Percentiles rank a stretch among this genome's conserved stretches.
Conservation (phyloP, 192 early-diverging fungal genomes). For the Anaeromyces robustus region DNA sequence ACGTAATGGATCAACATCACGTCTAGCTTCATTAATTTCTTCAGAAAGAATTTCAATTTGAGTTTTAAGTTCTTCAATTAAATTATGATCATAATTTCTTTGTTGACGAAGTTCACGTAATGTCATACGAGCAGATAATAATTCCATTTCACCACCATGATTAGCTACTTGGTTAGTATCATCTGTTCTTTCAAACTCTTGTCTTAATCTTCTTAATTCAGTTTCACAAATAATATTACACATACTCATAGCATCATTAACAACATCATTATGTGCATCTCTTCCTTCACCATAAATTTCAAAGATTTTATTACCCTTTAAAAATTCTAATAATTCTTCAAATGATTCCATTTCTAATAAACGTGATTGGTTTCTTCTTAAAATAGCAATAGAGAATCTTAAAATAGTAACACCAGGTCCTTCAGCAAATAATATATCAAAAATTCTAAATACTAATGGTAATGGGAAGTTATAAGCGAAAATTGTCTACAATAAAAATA, state of each 20-base stretch:
- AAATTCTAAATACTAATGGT: conserved; percentile 71
- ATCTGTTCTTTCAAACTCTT: conserved; percentile 1
- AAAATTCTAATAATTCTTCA: neutral
- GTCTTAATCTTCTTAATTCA: conserved; percentile 2
- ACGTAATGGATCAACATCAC: neutral
- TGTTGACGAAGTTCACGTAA: neutral
- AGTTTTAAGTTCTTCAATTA: neutral
- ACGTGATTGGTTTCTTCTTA: neutral
- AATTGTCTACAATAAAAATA: conserved; percentile 83
- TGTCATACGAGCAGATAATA: neutral
- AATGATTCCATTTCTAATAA: neutral
- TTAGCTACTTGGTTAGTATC: neutral
- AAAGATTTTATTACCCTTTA: conserved; percentile 11
- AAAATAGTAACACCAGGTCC: conserved; percentile 3
- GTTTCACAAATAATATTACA: conserved; percentile 10
- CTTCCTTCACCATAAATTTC: conserved; percentile 15
- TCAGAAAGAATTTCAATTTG: neutral
- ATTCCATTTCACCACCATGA: neutral
- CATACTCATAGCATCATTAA: conserved; percentile 17
- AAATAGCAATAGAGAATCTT: neutral
- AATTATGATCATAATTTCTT: neutral
- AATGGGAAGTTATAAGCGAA: conserved; percentile 96
- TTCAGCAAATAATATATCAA: conserved; percentile 31
- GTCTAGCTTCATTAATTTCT: neutral
- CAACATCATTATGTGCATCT: conserved; percentile 10